phyloP scores from a whole-genome alignment of 768 basidiomycete genomes.

The Lentinula boryana region DNA sequence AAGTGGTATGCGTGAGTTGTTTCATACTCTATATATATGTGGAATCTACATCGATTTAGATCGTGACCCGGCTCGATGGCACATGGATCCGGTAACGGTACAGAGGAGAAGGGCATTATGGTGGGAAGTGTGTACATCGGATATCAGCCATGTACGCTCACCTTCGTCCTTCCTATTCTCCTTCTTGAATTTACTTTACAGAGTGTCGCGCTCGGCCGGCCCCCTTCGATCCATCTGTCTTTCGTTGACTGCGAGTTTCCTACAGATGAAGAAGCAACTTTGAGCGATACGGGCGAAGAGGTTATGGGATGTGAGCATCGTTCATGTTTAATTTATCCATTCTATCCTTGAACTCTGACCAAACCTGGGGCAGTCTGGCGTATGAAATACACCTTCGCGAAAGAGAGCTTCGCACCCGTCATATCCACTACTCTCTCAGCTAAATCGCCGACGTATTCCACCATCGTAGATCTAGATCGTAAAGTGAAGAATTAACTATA shows the following conservation, averaged over 20 bases:
- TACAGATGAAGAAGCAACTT: slow-evolving; percentile 42
- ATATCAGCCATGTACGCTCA: slow-evolving; percentile 27
- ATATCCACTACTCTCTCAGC: slow-evolving; percentile 44
- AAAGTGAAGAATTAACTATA: slow-evolving; percentile 13
- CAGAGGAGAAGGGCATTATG: slow-evolving; percentile 29
- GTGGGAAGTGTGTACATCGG: slow-evolving; percentile 34
- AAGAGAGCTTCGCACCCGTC: slow-evolving; percentile 42
- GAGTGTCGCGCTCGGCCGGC: slow-evolving; percentile 30
- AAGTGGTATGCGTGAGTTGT: slow-evolving; percentile 21
- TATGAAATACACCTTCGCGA: slow-evolving; percentile 48
- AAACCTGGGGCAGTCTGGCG: slow-evolving; percentile 42
- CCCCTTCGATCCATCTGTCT: slow-evolving; percentile 28
- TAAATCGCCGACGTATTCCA: slow-evolving; percentile 37
- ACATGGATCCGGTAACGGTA: slow-evolving; percentile 29
- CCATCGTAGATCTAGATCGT: slow-evolving; percentile 44
- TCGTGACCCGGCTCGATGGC: slow-evolving; percentile 35
- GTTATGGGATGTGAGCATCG: slow-evolving; percentile 43
- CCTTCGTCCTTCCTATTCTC: neutral
- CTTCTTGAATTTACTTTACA: neutral
- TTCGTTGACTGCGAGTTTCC: slow-evolving; percentile 45
- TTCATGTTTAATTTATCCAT: neutral
- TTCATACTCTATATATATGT: slow-evolving; percentile 12
- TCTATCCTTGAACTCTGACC: neutral
- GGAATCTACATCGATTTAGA: slow-evolving; percentile 16
- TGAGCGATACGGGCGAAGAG: slow-evolving; percentile 36